Evolutionary conservation across 805 yeast species (phyloP).

Genomic region (Candida qinlingensis): DNA sequence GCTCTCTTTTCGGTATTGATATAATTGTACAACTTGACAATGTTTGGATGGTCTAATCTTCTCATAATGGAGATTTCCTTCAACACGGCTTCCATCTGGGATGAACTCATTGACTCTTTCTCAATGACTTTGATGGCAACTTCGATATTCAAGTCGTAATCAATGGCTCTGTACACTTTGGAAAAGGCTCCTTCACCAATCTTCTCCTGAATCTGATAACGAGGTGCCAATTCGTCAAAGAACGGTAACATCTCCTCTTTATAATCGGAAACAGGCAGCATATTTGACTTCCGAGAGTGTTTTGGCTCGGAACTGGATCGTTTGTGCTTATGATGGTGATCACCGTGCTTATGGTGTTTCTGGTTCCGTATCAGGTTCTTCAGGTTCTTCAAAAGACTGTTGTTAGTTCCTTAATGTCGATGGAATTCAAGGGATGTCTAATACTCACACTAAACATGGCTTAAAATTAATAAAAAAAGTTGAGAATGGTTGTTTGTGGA

Average conservation of each 20-base stretch:
- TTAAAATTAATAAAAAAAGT: neutral
- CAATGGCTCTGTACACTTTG: conserved; percentile 60
- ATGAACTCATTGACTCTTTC: conserved; percentile 58
- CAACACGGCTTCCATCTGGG: conserved; percentile 62
- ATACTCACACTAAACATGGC: conserved; percentile 17
- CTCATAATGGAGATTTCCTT: conserved; percentile 79
- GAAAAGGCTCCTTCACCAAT: conserved; percentile 86
- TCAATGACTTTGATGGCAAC: conserved; percentile 59
- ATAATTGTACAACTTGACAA: conserved; percentile 61
- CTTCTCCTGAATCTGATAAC: conserved; percentile 38
- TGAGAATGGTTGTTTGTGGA: no score
- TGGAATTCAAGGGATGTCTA: neutral
- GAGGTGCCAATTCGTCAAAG: conserved; percentile 18
- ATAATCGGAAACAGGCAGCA: neutral
- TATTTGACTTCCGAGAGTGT: neutral
- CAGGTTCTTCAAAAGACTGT: conserved; percentile 4
- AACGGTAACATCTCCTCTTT: conserved; percentile 4
- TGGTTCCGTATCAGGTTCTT: conserved; percentile 11
- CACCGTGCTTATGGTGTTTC: neutral
- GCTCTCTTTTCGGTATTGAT: conserved; percentile 57
- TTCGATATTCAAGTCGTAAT: conserved; percentile 11
- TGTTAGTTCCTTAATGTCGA: neutral
- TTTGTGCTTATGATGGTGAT: neutral
- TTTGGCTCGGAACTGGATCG: neutral
- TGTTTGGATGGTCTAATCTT: conserved; percentile 56